Base-by-base conservation (phyloP, 495 filamentous ascomycete species). In the Cercophora sp. region DNA sequence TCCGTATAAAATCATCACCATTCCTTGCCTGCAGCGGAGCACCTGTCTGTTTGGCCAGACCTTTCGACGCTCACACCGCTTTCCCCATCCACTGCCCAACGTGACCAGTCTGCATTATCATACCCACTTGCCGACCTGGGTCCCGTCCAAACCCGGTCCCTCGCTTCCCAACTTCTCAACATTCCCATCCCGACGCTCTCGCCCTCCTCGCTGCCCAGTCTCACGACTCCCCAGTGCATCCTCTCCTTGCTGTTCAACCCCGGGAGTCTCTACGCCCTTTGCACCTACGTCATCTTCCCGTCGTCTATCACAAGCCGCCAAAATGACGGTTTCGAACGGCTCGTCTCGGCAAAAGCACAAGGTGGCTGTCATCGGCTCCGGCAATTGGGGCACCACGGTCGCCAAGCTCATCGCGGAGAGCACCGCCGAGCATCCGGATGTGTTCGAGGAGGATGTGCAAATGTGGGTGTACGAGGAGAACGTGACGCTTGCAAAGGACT, bases 381-480 rank as follows among this genome's bases (percentile, higher is more conserved):
- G 94, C 54, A 99, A 99, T 69, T 99, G 94, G 92, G 94, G 94
- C 57, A 92, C 88, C 34, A 91, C 93, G 35, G 96, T 99, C 65
- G 85, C 91, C 59, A 99, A 99, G 72, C 92, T 99, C 54, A 79
- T 96, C 44, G 91, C 93, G 52, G 91, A 99, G 72, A 97, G 95
- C 71, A 85, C 89, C 19, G 76, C 76, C 49, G 82, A 75, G 56
- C 79, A 96, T 69, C 75, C 83, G 0, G 81, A 88, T 24, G 56
- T 95, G 39, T 99, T 97, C 65, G 85, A 96, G 56, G 71, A 83
- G 59, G 80, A 90, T 48, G 91, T 99, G 32, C 88, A 92, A 70
- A 97, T 99, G 92, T 97, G 89, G 89, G 92, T 96, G 62, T 93
- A 82, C 56, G 88, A 96, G 72, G 91, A 96, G 71, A 83, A 91